These are phyloP conservation scores for Vigna mungo DNA, from an alignment of 306 rosid genomes.

Conservation along the genomic window DNA sequence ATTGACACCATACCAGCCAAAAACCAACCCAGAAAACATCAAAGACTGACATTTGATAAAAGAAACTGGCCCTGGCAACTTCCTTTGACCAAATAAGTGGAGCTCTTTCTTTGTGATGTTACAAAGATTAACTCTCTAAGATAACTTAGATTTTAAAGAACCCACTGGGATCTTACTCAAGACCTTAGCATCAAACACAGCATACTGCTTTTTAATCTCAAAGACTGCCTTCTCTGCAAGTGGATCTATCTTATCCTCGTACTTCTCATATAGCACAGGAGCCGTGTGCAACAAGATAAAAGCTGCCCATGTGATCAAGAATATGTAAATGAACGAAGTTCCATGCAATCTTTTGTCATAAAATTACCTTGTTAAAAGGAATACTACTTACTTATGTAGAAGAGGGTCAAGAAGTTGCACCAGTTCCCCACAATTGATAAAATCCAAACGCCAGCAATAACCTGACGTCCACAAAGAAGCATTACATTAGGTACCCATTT, in stretches of 20 bases:
- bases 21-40: constrained; percentile 38
- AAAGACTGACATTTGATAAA: constrained; percentile 2
- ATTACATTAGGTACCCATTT: constrained; percentile 11
- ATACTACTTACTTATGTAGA: constrained; percentile 61
- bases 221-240: constrained; percentile 59
- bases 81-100: background rate
- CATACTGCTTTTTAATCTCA: constrained; percentile 65
- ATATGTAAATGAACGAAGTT: background rate
- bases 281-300: constrained; percentile 66
- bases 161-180: constrained; percentile 60
- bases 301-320: constrained; percentile 46
- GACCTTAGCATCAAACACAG: constrained; percentile 67
- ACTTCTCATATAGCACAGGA: constrained; percentile 73
- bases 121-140: constrained; percentile 40
- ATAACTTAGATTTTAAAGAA: constrained; percentile 55
- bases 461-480: constrained; percentile 45
- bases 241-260: constrained; percentile 62
- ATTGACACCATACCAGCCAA: constrained; percentile 36
- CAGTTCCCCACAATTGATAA: constrained; percentile 62
- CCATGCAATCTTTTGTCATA: background rate
- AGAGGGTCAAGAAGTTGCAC: constrained; percentile 75
- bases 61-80: constrained; percentile 30
- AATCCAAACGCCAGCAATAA: constrained; percentile 71
- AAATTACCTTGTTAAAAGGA: background rate
- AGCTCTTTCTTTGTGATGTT: background rate